Evolutionary conservation across 306 rosid species (phyloP), one percentile per base, ranked within the genome.

Genomic region (Phaseolus lunatus): DNA sequence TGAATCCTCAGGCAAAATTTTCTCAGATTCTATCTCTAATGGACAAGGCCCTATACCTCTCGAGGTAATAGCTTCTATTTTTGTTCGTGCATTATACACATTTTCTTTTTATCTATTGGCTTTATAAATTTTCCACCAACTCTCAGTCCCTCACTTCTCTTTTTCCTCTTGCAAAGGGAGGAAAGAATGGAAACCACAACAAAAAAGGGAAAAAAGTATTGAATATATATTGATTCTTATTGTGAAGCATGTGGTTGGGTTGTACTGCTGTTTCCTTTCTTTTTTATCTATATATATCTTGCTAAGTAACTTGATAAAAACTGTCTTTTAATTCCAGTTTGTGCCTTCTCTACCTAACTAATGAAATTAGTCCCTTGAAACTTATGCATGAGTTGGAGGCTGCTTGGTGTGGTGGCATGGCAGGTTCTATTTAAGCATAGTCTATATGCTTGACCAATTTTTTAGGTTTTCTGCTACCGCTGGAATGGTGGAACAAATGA

Each of bases 1-100:
- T 58, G 89, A 86, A 74, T 83, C 85, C 15, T 82, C 90, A 8
- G 79, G 85, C 24, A 86, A 88, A 86, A 64, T 39, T 52, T 83
- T 77, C 52, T 88, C 80, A 6, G 81, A 80, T 80, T 74, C 85
- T 53, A 80, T 81, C 71, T 76, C 64, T 65, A 69, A 71, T 69
- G 88, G 82, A 71, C 88, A 82, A 76, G 91, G 91, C 45, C 5
- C 73, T 58, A 73, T 67, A 67, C 75, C 93, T 54, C 80, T 63
- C 18, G 91, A 95, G 99, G 99, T 95, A 92, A 41, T 59, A 70
- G 53, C 73, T 65, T 39, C 61, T 59, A 22, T 9, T 78, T 50
- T 77, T 73, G 31, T n/a, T 9, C 27, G 19, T 62, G 75, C 67
- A 73, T 65, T 39, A 12, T 78, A 72, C 61, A 53, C 61, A 3